Percentiles rank a stretch among this genome's conserved stretches.
These are phyloP conservation scores for Paxillus rubicundulus DNA, from an alignment of 768 basidiomycete species.

Conservation along the genomic window DNA sequence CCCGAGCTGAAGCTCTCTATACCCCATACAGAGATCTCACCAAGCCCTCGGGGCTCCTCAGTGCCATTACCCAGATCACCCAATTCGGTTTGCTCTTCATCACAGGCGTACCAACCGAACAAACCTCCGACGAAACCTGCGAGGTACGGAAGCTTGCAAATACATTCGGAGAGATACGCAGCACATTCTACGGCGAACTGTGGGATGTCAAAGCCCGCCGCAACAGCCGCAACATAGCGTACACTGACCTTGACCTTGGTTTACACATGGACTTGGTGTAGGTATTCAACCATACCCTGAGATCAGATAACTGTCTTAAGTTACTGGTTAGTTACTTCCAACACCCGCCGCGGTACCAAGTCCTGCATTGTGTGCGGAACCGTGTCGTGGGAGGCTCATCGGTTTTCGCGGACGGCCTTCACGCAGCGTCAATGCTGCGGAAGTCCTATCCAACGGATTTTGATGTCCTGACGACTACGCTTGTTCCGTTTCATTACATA, in stretches of 20 bases:
- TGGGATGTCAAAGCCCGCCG: conserved; percentile 84
- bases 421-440: conserved; percentile 57
- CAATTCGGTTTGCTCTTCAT: conserved; percentile 74
- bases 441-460: conserved; percentile 50
- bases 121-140: conserved; percentile 60
- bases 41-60: conserved; percentile 44
- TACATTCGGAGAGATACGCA: conserved; percentile 70
- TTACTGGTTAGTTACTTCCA: conserved; percentile 71
- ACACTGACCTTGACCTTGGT: conserved; percentile 86
- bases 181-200: conserved; percentile 85
- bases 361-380: conserved; percentile 88
- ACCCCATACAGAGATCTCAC: conserved; percentile 53
- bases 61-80: conserved; percentile 67
- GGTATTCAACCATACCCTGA: conserved; percentile 29
- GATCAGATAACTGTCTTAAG: background rate
- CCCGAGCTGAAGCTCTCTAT: conserved; percentile 43
- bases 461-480: conserved; percentile 53
- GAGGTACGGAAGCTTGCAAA: conserved; percentile 63
- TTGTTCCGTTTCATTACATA: conserved; percentile 87
- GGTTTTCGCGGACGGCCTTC: conserved; percentile 80
- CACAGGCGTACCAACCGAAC: conserved; percentile 59
- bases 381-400: conserved; percentile 81
- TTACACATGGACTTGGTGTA: conserved; percentile 92
- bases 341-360: conserved; percentile 87
- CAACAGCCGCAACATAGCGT: conserved; percentile 88